phyloP scores from a whole-genome alignment of 139 green algal species.

The Nannochloris sp. region DNA sequence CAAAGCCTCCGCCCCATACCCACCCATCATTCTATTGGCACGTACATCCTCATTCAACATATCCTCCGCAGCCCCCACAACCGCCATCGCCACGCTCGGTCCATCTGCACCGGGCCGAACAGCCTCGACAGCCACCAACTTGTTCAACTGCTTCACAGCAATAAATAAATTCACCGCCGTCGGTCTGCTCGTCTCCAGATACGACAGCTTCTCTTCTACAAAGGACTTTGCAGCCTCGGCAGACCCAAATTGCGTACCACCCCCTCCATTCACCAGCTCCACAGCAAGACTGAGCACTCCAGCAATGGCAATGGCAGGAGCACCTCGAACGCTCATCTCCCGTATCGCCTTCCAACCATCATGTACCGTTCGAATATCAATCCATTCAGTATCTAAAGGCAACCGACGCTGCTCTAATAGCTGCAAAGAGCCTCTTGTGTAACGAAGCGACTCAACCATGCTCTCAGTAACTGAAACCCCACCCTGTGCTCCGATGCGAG shows the following conservation, averaged over 20 bases:
- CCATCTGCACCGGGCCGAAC: conserved; percentile 27
- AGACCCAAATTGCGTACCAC: conserved; percentile 34
- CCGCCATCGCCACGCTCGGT: conserved; percentile 36
- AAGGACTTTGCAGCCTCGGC: conserved; percentile 21
- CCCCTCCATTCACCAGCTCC: conserved; percentile 38
- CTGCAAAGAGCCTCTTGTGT: conserved; percentile 53
- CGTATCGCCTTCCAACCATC: conserved; percentile 53
- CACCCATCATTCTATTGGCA: conserved; percentile 76
- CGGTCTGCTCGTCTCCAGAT: conserved; percentile 72
- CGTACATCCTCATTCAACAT: conserved; percentile 76
- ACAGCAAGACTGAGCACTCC: conserved; percentile 66
- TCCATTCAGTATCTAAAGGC: conserved; percentile 56
- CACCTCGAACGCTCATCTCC: conserved; percentile 91
- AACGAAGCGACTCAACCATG: conserved; percentile 67
- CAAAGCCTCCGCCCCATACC: conserved; percentile 62
- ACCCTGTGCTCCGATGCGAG: no score
- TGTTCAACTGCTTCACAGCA: conserved; percentile 55
- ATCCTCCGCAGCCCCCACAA: conserved; percentile 59
- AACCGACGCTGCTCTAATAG: conserved; percentile 87
- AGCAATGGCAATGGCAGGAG: conserved; percentile 86
- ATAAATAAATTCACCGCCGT: conserved; percentile 92
- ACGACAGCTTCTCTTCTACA: conserved; percentile 49
- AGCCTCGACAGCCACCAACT: conserved; percentile 25
- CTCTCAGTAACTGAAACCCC: not conserved
- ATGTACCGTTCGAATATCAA: conserved; percentile 42